Percentiles rank a stretch among this genome's conserved stretches.
Evolutionary conservation across 2,329 filamentous ascomycete genomes (phyloP).

Genomic region (Hypomyces rosellus): DNA sequence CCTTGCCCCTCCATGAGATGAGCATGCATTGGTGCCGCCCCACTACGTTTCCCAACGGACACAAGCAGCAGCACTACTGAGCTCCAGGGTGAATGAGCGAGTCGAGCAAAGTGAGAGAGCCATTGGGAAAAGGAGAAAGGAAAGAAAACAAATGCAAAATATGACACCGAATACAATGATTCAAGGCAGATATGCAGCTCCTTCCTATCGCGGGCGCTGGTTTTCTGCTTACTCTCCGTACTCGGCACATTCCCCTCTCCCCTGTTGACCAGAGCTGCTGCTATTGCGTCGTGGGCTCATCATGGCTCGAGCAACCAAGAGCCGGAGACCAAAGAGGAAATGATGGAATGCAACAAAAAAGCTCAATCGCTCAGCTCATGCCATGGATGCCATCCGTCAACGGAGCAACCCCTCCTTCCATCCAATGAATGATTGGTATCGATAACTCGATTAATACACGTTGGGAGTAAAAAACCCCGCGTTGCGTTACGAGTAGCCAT

Average conservation of each 20-base stretch:
- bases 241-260: too few relatives aligned
- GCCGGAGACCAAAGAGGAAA: not conserved
- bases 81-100: not conserved
- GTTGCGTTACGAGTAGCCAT: constrained; percentile 9
- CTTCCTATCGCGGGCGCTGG: too few relatives aligned
- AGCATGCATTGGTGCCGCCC: constrained; percentile 4
- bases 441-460: constrained; percentile 3
- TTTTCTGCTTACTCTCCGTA: too few relatives aligned
- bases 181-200: too few relatives aligned
- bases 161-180: too few relatives aligned
- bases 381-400: constrained; percentile 4
- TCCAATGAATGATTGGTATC: constrained; percentile 3
- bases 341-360: constrained; percentile 3
- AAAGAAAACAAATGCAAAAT: too few relatives aligned
- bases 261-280: too few relatives aligned
- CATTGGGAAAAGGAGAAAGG: too few relatives aligned
- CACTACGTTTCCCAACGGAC: constrained; percentile 2
- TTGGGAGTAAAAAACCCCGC: constrained; percentile 9
- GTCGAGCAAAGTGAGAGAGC: not conserved
- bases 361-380: constrained; percentile 3
- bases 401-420: constrained; percentile 9
- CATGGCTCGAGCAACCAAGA: not conserved
- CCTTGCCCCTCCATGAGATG: constrained; percentile 8
- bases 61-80: not conserved
- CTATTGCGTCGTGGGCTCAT: too few relatives aligned